Evolutionary conservation across 2,329 filamentous ascomycete species (phyloP).

Genomic region (Fusarium nanum): DNA sequence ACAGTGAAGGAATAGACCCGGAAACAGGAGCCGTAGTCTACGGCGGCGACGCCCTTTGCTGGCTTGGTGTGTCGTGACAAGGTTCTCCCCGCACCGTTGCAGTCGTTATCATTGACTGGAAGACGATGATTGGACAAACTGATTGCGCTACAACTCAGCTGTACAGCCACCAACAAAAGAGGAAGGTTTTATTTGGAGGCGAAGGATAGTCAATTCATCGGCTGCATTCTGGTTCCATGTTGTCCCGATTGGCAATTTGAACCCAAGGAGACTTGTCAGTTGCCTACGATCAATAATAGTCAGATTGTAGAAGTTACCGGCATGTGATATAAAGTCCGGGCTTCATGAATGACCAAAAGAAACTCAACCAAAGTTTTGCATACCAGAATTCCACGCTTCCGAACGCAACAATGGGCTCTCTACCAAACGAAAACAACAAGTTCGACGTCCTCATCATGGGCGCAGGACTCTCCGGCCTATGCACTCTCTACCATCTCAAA

Average conservation of each 20-base stretch:
- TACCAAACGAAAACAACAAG: conserved; percentile 8
- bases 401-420: conserved; percentile 27
- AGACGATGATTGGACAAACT: neutral
- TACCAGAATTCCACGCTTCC: neutral
- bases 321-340: neutral
- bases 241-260: neutral
- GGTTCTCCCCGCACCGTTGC: neutral
- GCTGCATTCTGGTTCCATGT: neutral
- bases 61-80: neutral
- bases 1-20: no score
- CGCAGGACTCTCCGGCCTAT: conserved; percentile 54
- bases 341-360: fast-evolving
- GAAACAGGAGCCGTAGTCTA: neutral
- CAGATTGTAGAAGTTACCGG: neutral
- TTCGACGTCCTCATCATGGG: conserved; percentile 41
- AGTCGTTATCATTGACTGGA: neutral
- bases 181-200: conserved; percentile 33
- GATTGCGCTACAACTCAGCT: neutral
- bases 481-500: conserved; percentile 54
- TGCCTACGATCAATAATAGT: neutral
- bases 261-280: no score
- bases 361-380: fast-evolving
- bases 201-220: neutral
- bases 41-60: neutral
- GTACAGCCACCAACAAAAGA: neutral